Conservation (phyloP, 2,329 filamentous ascomycete genomes). For the Scytalidium sp. region DNA sequence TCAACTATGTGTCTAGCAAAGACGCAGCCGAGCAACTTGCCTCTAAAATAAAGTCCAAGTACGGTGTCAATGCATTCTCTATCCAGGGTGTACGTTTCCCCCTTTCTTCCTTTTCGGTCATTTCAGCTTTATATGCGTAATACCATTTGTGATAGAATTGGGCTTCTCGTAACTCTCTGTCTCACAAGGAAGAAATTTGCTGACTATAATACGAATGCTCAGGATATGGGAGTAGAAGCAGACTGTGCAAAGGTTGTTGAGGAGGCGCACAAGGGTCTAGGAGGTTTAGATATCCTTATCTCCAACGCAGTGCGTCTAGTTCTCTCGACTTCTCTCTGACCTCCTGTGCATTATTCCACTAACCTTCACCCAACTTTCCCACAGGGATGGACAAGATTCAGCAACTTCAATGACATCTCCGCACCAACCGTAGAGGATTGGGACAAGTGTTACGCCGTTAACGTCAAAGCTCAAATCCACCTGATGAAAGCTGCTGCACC, state of each 20-base stretch:
- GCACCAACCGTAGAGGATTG: constrained; percentile 20
- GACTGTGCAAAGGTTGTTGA: constrained; percentile 53
- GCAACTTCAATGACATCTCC: constrained; percentile 18
- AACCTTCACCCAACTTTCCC: neutral
- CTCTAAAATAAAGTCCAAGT: constrained; percentile 42
- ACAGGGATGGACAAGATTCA: constrained; percentile 27
- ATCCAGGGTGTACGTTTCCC: constrained; percentile 50
- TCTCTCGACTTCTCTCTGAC: constrained; percentile 1
- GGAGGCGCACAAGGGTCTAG: constrained; percentile 51
- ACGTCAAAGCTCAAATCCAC: constrained; percentile 53
- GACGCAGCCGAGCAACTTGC: constrained; percentile 53
- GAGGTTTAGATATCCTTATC: constrained; percentile 62
- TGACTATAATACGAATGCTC: neutral
- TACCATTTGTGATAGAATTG: neutral
- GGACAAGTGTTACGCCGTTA: constrained; percentile 53
- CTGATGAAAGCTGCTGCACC: constrained; percentile 55
- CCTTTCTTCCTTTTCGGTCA: neutral
- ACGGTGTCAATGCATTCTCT: constrained; percentile 49
- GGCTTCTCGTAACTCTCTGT: neutral
- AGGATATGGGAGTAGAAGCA: constrained; percentile 54
- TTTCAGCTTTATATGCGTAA: neutral
- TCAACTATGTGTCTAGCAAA: constrained; percentile 60
- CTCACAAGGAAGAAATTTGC: neutral
- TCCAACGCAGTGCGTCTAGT: constrained; percentile 56
- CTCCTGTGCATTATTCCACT: neutral